These are phyloP conservation scores for Anthostomella pinea DNA, from an alignment of 2,329 filamentous ascomycete species.

Conservation along the genomic window DNA sequence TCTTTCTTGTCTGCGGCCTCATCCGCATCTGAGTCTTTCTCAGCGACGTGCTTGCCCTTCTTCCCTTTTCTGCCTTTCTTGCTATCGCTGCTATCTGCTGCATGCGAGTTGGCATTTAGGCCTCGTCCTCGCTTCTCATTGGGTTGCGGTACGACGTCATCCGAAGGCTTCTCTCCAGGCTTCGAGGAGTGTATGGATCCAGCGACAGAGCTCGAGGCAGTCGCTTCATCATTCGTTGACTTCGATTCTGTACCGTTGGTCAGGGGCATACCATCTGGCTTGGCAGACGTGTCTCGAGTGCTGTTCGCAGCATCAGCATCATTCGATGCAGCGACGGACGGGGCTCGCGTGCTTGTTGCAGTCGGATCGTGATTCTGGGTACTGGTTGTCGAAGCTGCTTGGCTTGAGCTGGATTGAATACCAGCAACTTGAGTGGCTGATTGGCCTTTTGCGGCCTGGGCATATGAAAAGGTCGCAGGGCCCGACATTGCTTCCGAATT, in stretches of 20 bases:
- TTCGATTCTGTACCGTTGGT: constrained; percentile 16
- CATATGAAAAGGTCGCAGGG: constrained; percentile 78
- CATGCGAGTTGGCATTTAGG: constrained; percentile 62
- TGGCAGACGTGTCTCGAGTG: constrained; percentile 24
- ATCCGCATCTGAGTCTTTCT: constrained; percentile 53
- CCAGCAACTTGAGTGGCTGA: constrained; percentile 38
- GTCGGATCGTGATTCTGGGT: constrained; percentile 35
- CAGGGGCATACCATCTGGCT: constrained; percentile 21
- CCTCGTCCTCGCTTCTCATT: constrained; percentile 51
- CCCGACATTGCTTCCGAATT: constrained; percentile 45
- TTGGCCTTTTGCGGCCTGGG: constrained; percentile 87
- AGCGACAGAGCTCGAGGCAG: constrained; percentile 8
- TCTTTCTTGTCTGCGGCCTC: constrained; percentile 53
- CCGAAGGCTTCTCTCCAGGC: constrained; percentile 17
- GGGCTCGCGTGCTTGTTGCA: constrained; percentile 34
- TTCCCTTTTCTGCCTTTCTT: constrained; percentile 64
- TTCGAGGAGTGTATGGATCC: constrained; percentile 16
- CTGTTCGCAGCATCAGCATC: constrained; percentile 30
- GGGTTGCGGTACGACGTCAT: constrained; percentile 29
- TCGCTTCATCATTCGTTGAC: constrained; percentile 18
- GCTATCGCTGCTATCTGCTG: constrained; percentile 64
- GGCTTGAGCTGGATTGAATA: constrained; percentile 29
- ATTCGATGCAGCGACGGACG: constrained; percentile 36
- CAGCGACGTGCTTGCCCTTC: constrained; percentile 52
- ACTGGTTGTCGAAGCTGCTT: constrained; percentile 30